Base-by-base conservation (phyloP, 257 asterid genomes). In the Rauvolfia tetraphylla region DNA sequence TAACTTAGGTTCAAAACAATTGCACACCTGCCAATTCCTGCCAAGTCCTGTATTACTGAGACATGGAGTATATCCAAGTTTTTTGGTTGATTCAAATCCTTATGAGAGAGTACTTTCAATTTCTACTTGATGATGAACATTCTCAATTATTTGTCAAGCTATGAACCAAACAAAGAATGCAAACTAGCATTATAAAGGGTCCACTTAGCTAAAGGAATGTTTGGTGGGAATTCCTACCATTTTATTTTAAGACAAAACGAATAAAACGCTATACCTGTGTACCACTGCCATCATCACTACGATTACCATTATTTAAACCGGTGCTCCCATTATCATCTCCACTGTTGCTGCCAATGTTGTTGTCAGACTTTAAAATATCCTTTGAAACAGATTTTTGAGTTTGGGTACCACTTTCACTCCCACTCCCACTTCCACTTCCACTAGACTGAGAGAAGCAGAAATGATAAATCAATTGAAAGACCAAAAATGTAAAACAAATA, bases 401-500 rank as follows among this genome's bases (percentile, higher is more conserved):
- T 80, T 83, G 95, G 66, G 91, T 81, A 46, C 90, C 97, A 68
- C 97, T 94, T 81, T 82, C 98, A 77, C 94, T 91, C 84, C 97
- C 96, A 54, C 98, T 94, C 75, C 97, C 98, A 77, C 94, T 91
- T 83, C 97, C 96, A 54, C 98, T 94, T 76, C 97, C 98, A 79
- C 97, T 90, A 68, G 98, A 94, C 97, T 92, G 90, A 78, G 67
- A 74, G 74, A 76, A 76, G 81, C 81, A 84, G 78, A 85, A 73
- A 63, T 62, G 75, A 83, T 46, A n/a, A 67, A 73, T 75, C 25
- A 77, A 3, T 57, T 27, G 34, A 66, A 67, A 34, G 72, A 9
- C 72, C 69, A 73, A 25, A 78, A 69, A 76, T 63, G 27, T 69
- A 70, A 9, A 48, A 13, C 49, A 61, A 8, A n/a, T n/a, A n/a